Percentiles rank a stretch among this genome's conserved stretches.
Evolutionary conservation across 2,329 filamentous ascomycete genomes (phyloP).

Genomic region (Epichloe gansuensis): DNA sequence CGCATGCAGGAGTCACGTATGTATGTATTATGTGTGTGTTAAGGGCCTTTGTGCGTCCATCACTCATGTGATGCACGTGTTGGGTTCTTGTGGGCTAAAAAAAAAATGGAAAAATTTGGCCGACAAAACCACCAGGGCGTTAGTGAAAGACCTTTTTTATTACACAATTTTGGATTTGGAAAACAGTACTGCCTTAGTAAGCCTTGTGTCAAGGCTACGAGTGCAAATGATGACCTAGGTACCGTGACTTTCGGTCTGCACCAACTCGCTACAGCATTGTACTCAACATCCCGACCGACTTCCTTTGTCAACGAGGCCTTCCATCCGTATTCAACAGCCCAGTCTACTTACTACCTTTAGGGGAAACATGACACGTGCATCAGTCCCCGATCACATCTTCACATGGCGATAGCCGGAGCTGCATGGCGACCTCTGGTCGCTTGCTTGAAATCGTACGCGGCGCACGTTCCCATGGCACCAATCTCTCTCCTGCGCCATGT

Average conservation of each 20-base stretch:
- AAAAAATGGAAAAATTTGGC: background rate
- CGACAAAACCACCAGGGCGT: background rate
- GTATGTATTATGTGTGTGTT: background rate
- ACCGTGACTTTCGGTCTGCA: too few relatives aligned
- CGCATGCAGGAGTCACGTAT: background rate
- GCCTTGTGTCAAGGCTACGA: too few relatives aligned
- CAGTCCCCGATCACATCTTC: constrained; percentile 2
- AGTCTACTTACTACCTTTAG: background rate
- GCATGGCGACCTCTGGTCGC: constrained; percentile 4
- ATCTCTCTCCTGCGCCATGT: background rate
- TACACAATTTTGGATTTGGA: too few relatives aligned
- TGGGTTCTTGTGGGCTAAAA: background rate
- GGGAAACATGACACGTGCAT: constrained; percentile 8
- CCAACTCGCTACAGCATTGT: too few relatives aligned
- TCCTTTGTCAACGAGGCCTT: background rate
- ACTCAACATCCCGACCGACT: too few relatives aligned
- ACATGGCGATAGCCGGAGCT: constrained; percentile 15
- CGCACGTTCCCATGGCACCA: background rate
- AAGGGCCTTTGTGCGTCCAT: too few relatives aligned
- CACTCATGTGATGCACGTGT: too few relatives aligned
- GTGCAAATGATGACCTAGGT: too few relatives aligned
- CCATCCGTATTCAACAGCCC: background rate
- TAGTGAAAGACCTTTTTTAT: background rate
- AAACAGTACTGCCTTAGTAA: too few relatives aligned
- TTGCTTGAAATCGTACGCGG: background rate